Base-by-base conservation (phyloP, 305 asterid species). In the Solanum hybrid region DNA sequence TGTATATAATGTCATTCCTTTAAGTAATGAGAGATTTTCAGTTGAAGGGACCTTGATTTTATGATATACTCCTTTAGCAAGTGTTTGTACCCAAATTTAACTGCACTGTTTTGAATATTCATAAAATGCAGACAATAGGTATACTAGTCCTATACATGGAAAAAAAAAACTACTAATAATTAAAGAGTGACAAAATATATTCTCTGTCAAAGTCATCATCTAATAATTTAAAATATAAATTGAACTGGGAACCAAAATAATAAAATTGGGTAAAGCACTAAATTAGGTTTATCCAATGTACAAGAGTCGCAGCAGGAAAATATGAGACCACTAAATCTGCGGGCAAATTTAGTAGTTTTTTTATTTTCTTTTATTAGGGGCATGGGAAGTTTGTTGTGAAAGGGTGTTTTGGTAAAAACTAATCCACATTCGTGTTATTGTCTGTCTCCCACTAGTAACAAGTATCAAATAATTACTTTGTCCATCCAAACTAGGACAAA, bases 1-100 rank as follows among this genome's bases (percentile, higher is more conserved):
- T 84, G 87, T 84, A 84, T 84, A 82, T 82, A 84, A 51, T 84
- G 27, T 51, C 40, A 84, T 84, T 29, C 40, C 87, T 84, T 84
- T 10, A 29, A 45, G 87, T 27, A 42, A 82, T 19, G 87, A 51
- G 87, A 29, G 29, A 82, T 45, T 45, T 81, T 82, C 87, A 17
- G 72, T 29, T 45, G 12, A 29, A 40, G 35, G 19, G 73, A 45
- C 87, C 69, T 45, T 81, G 38, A 15, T 81, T 81, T 82, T 45
- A 56, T 45, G 87, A 84, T 84, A 4, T 37, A 35, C 85, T 78
- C 51, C 85, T 60, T 56, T 56, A 17, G n/a, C 10, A 19, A 56
- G 69, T 56, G 24, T 56, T 0, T 56, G 10, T 17, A 19, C 19
- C 69, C 24, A 56, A 60, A 26, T 13, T 75, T 79, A 79, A n/a